phyloP scores from a whole-genome alignment of 2,329 filamentous ascomycete genomes.

The Paecilomyces formosus region DNA sequence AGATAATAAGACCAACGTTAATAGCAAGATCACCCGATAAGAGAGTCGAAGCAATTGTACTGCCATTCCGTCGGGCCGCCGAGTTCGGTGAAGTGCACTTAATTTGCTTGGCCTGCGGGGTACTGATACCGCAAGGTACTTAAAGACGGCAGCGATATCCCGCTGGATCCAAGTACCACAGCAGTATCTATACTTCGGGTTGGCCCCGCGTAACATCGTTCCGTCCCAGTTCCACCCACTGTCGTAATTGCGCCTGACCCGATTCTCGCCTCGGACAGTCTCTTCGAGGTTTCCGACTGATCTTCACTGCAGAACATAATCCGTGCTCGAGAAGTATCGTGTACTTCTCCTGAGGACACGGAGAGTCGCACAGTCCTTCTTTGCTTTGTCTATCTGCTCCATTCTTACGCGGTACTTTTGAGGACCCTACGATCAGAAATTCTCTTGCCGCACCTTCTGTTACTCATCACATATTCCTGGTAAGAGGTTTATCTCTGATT shows the following conservation, averaged over 20 bases:
- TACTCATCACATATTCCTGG: neutral
- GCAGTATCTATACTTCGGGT: neutral
- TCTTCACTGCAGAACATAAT: neutral
- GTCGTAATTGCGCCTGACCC: neutral
- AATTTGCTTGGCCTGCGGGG: neutral
- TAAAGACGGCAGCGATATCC: neutral
- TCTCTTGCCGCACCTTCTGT: neutral
- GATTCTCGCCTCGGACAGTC: neutral
- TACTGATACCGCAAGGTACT: neutral
- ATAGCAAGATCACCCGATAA: too few species aligned
- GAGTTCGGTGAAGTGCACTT: neutral
- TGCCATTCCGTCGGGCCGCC: neutral
- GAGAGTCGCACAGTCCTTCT: neutral
- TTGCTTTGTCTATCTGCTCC: neutral
- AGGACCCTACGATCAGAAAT: neutral
- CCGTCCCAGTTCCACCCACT: neutral
- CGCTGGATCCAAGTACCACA: neutral
- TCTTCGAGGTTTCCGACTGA: neutral
- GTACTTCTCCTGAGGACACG: neutral
- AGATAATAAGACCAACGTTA: too few species aligned
- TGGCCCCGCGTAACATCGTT: neutral
- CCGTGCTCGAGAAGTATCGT: neutral
- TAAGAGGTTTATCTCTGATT: neutral
- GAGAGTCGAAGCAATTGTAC: too few species aligned
- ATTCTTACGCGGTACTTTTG: neutral